These are phyloP conservation scores for Yamadazyma oceani DNA, from an alignment of 1,139 yeast genomes.

Conservation along the genomic window DNA sequence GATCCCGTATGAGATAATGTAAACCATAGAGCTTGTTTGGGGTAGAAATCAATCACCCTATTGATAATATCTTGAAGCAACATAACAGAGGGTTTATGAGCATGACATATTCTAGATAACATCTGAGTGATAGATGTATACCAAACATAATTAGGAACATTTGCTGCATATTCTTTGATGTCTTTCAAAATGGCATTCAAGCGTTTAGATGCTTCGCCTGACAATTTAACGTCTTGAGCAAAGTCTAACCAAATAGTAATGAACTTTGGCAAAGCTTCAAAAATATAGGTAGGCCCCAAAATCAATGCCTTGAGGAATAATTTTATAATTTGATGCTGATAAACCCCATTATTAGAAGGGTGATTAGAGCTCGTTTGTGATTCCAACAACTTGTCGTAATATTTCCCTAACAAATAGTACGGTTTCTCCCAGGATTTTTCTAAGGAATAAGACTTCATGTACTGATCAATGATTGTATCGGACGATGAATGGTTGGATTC, in stretches of 20 bases:
- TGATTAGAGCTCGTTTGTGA: conserved; percentile 28
- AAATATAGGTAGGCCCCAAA: conserved; percentile 66
- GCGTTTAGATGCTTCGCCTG: conserved; percentile 37
- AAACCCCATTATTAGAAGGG: conserved; percentile 54
- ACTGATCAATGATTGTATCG: conserved; percentile 68
- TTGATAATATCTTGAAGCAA: conserved; percentile 58
- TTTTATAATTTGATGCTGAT: conserved; percentile 64
- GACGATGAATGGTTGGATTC: conserved; percentile 83
- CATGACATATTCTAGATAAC: conserved; percentile 73
- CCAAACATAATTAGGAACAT: conserved; percentile 68
- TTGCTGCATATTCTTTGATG: conserved; percentile 44
- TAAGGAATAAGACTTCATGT: conserved; percentile 56
- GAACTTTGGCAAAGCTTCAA: conserved; percentile 86
- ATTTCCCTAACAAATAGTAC: conserved; percentile 77
- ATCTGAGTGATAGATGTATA: conserved; percentile 86
- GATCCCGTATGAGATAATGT: conserved; percentile 75
- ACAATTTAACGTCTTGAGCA: conserved; percentile 39
- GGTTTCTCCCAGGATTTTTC: conserved; percentile 75
- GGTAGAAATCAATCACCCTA: conserved; percentile 62
- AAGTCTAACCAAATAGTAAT: conserved; percentile 92
- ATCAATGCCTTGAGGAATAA: conserved; percentile 68
- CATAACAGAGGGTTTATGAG: conserved; percentile 55
- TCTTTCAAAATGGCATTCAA: conserved; percentile 52
- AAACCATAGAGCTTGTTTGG: conserved; percentile 84
- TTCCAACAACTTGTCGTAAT: conserved; percentile 75